phyloP scores from a whole-genome alignment of 495 filamentous ascomycete genomes.

The Neurospora sp. region DNA sequence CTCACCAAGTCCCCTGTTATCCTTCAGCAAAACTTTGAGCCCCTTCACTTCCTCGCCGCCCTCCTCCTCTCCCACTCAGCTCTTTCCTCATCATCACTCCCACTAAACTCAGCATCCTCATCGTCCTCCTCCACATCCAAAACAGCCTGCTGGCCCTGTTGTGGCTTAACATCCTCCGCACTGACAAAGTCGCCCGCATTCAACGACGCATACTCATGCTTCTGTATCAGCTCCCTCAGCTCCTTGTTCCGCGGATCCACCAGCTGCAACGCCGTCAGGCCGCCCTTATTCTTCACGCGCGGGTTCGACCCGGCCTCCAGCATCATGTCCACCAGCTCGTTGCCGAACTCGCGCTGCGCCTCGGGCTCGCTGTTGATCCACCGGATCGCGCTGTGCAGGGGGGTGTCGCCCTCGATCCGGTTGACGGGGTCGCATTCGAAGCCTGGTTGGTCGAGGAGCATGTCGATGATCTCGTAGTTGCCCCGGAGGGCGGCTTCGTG shows the following conservation, averaged over 20 bases:
- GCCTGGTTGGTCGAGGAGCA: constrained; percentile 84
- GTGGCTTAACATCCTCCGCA: constrained; percentile 20
- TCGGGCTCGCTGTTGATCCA: constrained; percentile 59
- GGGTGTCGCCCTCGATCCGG: constrained; percentile 75
- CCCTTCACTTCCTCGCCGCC: constrained; percentile 18
- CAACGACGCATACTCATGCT: constrained; percentile 60
- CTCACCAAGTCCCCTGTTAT: not conserved
- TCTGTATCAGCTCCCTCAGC: constrained; percentile 57
- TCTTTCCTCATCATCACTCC: constrained; percentile 42
- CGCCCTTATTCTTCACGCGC: constrained; percentile 53
- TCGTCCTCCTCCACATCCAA: constrained; percentile 24
- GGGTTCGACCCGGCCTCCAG: constrained; percentile 66
- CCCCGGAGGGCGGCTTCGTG: constrained; percentile 82
- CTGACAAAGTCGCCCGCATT: constrained; percentile 41
- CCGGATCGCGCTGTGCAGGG: constrained; percentile 77
- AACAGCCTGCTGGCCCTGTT: constrained; percentile 1
- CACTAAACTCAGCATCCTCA: constrained; percentile 42
- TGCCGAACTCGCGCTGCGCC: constrained; percentile 52
- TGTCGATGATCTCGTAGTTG: constrained; percentile 86
- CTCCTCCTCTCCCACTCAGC: constrained; percentile 40
- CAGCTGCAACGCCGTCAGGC: constrained; percentile 56
- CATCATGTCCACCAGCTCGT: constrained; percentile 74
- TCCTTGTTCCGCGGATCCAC: constrained; percentile 62
- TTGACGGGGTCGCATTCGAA: constrained; percentile 90
- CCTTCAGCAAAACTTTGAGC: not conserved